Percentiles rank a stretch among this genome's conserved stretches.
Evolutionary conservation across 2,329 filamentous ascomycete species (phyloP).

Genomic region (Fusarium sororula): DNA sequence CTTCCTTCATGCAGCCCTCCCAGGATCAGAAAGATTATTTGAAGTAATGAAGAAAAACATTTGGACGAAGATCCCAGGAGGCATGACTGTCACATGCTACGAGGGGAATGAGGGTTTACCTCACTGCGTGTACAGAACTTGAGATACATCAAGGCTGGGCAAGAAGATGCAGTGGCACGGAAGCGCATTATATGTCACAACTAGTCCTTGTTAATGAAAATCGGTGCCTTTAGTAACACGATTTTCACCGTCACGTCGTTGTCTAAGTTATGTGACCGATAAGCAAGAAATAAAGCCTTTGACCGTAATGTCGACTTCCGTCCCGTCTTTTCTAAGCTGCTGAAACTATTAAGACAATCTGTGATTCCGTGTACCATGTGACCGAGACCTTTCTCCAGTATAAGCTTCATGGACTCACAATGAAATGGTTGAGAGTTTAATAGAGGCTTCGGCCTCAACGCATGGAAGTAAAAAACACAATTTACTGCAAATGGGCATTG

Average conservation of each 20-base stretch:
- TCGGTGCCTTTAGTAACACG: not conserved
- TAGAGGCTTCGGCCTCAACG: not conserved
- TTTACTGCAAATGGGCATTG: accelerated
- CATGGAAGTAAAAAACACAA: not conserved
- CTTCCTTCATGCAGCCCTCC: not conserved
- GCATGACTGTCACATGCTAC: not conserved
- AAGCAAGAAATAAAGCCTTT: not conserved
- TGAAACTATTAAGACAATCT: too few relatives aligned
- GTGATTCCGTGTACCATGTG: not conserved
- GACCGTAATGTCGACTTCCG: too few relatives aligned
- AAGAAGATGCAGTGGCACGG: not conserved
- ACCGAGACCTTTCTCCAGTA: not conserved
- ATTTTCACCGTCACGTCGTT: not conserved
- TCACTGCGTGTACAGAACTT: not conserved
- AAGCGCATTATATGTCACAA: not conserved
- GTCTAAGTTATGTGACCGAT: too few relatives aligned
- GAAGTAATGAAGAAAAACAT: too few relatives aligned
- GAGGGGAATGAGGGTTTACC: not conserved
- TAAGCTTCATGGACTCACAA: too few relatives aligned
- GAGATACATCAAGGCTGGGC: not conserved
- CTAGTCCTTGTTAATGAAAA: not conserved
- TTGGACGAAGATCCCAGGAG: not conserved
- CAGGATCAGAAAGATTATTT: too few relatives aligned
- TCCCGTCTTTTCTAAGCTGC: too few relatives aligned
- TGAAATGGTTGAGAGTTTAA: not conserved